Conservation (phyloP, 1,139 yeast genomes). For the Scheffersomyces lignicola region DNA sequence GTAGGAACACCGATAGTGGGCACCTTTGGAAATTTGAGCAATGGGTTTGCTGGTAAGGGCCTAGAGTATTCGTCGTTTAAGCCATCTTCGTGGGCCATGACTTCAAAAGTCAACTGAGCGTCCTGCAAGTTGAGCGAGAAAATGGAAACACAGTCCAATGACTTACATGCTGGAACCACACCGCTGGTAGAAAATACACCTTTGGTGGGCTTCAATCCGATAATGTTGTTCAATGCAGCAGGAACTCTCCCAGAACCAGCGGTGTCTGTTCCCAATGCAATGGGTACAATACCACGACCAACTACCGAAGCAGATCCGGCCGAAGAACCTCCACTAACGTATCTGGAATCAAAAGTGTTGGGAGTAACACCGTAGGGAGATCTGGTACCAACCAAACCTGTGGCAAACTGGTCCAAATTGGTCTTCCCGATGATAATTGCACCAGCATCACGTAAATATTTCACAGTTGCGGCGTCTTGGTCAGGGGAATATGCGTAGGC, state of each 20-base stretch:
- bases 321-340: conserved; percentile 92
- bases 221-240: conserved; percentile 87
- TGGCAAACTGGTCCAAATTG: conserved; percentile 93
- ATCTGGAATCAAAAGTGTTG: conserved; percentile 69
- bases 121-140: conserved; percentile 77
- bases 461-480: conserved; percentile 73
- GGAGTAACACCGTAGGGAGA: conserved; percentile 92
- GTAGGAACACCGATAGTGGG: conserved; percentile 78
- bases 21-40: conserved; percentile 53
- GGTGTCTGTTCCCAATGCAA: conserved; percentile 92
- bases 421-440: conserved; percentile 92
- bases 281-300: conserved; percentile 83
- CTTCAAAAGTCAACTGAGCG: conserved; percentile 72
- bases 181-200: conserved; percentile 85
- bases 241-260: conserved; percentile 99
- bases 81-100: conserved; percentile 72
- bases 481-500: conserved; percentile 67
- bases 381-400: conserved; percentile 93
- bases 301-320: conserved; percentile 95
- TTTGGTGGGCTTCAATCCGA: conserved; percentile 90
- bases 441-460: conserved; percentile 72
- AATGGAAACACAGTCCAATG: conserved; percentile 88
- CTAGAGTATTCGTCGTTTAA: conserved; percentile 80
- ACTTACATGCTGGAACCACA: conserved; percentile 96
- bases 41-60: conserved; percentile 65